Evolutionary conservation across 139 green algal genomes (phyloP).

Genomic region (Picochlorum sp.): DNA sequence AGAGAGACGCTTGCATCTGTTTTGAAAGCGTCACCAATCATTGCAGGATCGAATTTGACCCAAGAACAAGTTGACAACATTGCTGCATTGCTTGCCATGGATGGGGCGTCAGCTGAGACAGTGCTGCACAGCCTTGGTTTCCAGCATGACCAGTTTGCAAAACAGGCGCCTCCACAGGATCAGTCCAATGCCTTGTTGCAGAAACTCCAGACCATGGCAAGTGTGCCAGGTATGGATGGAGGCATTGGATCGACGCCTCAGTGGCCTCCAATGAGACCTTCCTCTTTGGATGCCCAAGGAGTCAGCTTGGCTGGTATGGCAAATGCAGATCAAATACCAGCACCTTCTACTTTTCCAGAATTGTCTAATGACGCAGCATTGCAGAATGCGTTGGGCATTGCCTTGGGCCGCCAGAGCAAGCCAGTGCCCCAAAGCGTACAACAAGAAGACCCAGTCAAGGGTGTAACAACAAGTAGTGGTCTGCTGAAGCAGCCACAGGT

Average conservation of each 20-base stretch:
- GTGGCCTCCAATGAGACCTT: conserved; percentile 21
- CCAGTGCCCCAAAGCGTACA: too few species aligned
- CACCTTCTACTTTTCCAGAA: too few species aligned
- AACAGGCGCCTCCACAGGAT: neutral
- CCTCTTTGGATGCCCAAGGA: too few species aligned
- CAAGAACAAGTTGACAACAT: conserved; percentile 27
- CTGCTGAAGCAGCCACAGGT: too few species aligned
- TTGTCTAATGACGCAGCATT: too few species aligned
- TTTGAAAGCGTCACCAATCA: neutral
- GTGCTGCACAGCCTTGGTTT: neutral
- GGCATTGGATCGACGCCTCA: conserved; percentile 17
- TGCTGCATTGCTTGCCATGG: conserved; percentile 25
- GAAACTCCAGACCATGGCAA: too few species aligned
- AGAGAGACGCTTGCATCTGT: conserved; percentile 18
- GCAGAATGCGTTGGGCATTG: too few species aligned
- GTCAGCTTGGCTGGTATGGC: too few species aligned
- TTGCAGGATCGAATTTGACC: neutral
- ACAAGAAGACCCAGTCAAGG: too few species aligned
- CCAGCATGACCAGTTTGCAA: neutral
- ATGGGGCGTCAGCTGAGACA: conserved; percentile 21
- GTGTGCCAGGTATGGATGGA: neutral
- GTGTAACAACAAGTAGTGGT: too few species aligned
- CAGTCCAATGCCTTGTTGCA: neutral
- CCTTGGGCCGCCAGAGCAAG: too few species aligned
- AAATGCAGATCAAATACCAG: too few species aligned